These are phyloP conservation scores for Ogataea neopini DNA, from an alignment of 805 yeast species.

Conservation along the genomic window DNA sequence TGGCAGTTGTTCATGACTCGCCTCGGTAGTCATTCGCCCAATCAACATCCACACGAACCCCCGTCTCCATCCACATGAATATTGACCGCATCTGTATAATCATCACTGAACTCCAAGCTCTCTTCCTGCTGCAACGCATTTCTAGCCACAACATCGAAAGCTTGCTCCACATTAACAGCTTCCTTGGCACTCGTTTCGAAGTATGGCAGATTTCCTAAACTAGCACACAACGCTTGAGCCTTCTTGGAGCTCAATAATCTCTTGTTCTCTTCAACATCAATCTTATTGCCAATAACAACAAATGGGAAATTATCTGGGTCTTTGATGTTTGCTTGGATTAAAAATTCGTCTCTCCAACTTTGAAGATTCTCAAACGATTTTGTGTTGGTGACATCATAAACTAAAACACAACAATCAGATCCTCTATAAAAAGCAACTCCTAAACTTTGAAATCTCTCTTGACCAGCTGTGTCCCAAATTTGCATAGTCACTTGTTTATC, in stretches of 20 bases:
- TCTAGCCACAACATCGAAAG: slow-evolving; percentile 93
- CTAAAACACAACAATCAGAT: slow-evolving; percentile 96
- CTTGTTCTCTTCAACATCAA: slow-evolving; percentile 90
- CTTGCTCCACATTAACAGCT: slow-evolving; percentile 91
- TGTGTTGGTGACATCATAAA: slow-evolving; percentile 93
- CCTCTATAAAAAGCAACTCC: slow-evolving; percentile 98
- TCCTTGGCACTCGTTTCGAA: slow-evolving; percentile 98
- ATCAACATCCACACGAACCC: slow-evolving; percentile 73
- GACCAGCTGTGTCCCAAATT: slow-evolving; percentile 99
- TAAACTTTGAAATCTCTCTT: slow-evolving; percentile 92
- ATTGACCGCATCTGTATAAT: slow-evolving; percentile 94
- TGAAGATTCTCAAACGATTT: slow-evolving; percentile 88
- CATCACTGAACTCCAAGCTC: slow-evolving; percentile 86
- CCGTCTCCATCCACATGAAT: slow-evolving; percentile 86
- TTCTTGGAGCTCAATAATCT: slow-evolving; percentile 65
- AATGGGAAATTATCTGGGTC: slow-evolving; percentile 97
- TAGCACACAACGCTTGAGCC: slow-evolving; percentile 43
- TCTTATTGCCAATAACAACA: slow-evolving; percentile 91
- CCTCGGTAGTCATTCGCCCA: neutral
- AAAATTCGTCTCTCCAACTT: slow-evolving; percentile 93
- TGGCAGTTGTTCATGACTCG: neutral
- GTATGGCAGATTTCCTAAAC: slow-evolving; percentile 73
- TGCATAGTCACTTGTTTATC: slow-evolving; percentile 79
- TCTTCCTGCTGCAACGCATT: slow-evolving; percentile 96
- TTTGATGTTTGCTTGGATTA: slow-evolving; percentile 87